These are phyloP conservation scores for Acer saccharum DNA, from an alignment of 345 rosid species.

Conservation along the genomic window DNA sequence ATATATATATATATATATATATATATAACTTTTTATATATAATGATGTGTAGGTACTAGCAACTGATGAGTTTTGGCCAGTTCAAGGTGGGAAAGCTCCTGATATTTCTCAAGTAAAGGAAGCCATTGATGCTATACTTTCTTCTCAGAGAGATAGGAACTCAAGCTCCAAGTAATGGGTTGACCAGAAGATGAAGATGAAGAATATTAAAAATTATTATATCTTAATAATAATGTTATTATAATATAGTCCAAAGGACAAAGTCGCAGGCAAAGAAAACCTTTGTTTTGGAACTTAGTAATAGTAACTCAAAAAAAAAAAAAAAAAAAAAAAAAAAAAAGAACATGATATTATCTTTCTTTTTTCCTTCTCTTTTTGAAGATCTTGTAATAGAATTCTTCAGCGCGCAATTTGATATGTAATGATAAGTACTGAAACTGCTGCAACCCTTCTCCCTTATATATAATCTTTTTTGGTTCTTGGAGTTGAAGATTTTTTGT, in stretches of 20 bases:
- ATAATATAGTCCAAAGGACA: conserved; percentile 13
- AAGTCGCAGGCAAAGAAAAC: conserved; percentile 23
- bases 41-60: conserved; percentile 64
- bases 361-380: conserved; percentile 15
- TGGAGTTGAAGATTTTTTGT: background rate
- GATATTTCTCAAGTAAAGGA: conserved; percentile 93
- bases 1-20: background rate
- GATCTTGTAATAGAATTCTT: conserved; percentile 33
- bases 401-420: conserved; percentile 22
- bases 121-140: conserved; percentile 95
- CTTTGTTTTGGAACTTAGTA: conserved; percentile 23
- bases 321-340: background rate
- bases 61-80: conserved; percentile 98
- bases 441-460: conserved; percentile 10
- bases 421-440: conserved; percentile 21
- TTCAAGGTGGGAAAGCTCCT: conserved; percentile 89
- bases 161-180: conserved; percentile 41
- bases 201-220: background rate
- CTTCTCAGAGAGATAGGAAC: conserved; percentile 66
- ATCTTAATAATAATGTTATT: background rate
- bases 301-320: conserved; percentile 20
- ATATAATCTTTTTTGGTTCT: background rate
- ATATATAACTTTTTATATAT: too few relatives aligned
- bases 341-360: background rate
- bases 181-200: conserved; percentile 18